Evolutionary conservation across 345 rosid species (phyloP).

Genomic region (Aquilaria yunnanensis): DNA sequence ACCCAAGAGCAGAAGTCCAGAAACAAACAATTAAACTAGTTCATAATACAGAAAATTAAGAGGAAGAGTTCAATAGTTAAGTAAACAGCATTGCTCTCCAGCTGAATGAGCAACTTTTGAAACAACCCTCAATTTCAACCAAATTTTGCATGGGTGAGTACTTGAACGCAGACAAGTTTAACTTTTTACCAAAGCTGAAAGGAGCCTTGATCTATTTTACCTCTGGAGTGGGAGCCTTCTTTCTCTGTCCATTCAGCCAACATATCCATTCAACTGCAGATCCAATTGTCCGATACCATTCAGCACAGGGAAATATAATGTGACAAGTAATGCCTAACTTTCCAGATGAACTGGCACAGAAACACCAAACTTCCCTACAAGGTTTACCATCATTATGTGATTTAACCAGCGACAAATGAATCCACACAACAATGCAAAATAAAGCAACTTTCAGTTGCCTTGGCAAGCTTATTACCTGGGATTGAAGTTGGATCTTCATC

Average conservation of each 20-base stretch:
- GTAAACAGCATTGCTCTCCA: too few species aligned
- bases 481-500: slow-evolving; percentile 84
- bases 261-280: slow-evolving; percentile 96
- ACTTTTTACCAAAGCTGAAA: too few species aligned
- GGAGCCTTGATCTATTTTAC: slow-evolving; percentile 24
- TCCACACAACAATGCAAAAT: background rate
- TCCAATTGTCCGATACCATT: slow-evolving; percentile 13
- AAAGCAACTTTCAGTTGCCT: background rate
- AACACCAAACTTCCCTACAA: background rate
- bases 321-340: slow-evolving; percentile 2
- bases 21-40: too few species aligned
- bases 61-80: too few species aligned
- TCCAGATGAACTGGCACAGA: background rate
- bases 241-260: slow-evolving; percentile 97
- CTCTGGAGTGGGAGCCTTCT: slow-evolving; percentile 78
- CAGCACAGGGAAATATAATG: background rate
- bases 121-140: too few species aligned
- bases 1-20: too few species aligned
- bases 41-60: too few species aligned
- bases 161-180: too few species aligned
- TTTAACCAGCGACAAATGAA: slow-evolving; percentile 8
- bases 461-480: slow-evolving; percentile 55
- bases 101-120: too few species aligned
- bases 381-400: slow-evolving; percentile 1
- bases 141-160: too few species aligned